phyloP scores from a whole-genome alignment of 1,284 basidiomycete species.

The Moesziomyces parantarcticus region DNA sequence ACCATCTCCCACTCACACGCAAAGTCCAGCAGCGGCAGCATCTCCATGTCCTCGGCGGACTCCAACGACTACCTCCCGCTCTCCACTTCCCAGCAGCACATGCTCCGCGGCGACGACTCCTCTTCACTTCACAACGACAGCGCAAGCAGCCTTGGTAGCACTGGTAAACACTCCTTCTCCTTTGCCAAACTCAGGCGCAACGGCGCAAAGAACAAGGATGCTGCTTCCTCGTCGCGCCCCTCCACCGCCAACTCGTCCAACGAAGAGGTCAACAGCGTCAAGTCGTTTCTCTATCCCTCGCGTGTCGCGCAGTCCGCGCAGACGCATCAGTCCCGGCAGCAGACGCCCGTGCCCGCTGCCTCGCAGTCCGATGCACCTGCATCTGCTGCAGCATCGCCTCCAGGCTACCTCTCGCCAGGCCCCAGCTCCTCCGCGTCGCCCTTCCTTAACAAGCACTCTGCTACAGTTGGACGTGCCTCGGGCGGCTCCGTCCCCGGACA shows the following conservation, averaged over 20 bases:
- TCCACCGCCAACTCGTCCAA: slow-evolving; percentile 31
- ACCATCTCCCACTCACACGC: slow-evolving; percentile 22
- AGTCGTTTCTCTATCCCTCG: slow-evolving; percentile 16
- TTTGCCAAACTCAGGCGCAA: slow-evolving; percentile 23
- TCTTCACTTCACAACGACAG: slow-evolving; percentile 30
- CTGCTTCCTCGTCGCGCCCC: slow-evolving; percentile 9
- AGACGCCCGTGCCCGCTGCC: not conserved
- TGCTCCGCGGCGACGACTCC: slow-evolving; percentile 5
- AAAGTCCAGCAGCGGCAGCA: slow-evolving; percentile 32
- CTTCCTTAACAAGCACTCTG: slow-evolving; percentile 50
- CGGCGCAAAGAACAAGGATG: slow-evolving; percentile 11
- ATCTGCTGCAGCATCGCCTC: slow-evolving; percentile 1
- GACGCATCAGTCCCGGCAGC: slow-evolving; percentile 2
- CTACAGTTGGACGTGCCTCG: slow-evolving; percentile 34
- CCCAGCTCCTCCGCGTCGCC: slow-evolving; percentile 41
- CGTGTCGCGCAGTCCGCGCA: not conserved
- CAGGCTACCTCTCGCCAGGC: slow-evolving; percentile 26
- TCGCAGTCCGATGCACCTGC: slow-evolving; percentile 3
- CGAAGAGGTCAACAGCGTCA: slow-evolving; percentile 20
- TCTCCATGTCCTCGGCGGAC: slow-evolving; percentile 15
- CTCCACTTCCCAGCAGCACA: slow-evolving; percentile 1
- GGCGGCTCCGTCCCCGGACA: slow-evolving; percentile 10
- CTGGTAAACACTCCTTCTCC: slow-evolving; percentile 33
- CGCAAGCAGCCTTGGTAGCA: slow-evolving; percentile 25
- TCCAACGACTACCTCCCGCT: slow-evolving; percentile 29